Conservation (phyloP, 1,284 basidiomycete genomes). For the Fistulinella cinereoalba region DNA sequence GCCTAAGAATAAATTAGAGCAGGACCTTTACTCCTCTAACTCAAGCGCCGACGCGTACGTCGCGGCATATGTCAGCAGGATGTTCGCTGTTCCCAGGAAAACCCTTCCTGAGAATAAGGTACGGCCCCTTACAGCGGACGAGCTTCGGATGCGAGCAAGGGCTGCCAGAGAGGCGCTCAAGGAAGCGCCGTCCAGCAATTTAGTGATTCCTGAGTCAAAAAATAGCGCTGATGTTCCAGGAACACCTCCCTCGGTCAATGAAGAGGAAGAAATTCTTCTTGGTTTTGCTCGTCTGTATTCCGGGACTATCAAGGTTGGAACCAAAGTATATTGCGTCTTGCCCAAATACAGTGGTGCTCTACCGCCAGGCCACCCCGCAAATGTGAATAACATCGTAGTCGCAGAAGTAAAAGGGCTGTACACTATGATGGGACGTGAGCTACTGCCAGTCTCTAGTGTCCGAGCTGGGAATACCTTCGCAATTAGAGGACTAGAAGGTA, state of each 20-base stretch:
- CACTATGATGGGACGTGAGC: conserved; percentile 97
- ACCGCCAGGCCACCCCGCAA: conserved; percentile 64
- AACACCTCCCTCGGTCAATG: conserved; percentile 27
- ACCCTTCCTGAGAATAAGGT: conserved; percentile 88
- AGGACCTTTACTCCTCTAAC: conserved; percentile 76
- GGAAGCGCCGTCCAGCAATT: conserved; percentile 32
- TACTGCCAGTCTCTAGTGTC: conserved; percentile 81
- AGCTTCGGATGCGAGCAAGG: conserved; percentile 74
- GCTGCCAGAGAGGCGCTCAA: conserved; percentile 57
- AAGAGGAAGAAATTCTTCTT: conserved; percentile 73
- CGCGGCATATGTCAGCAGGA: conserved; percentile 95
- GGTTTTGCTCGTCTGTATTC: conserved; percentile 96
- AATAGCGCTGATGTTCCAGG: conserved; percentile 14
- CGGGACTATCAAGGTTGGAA: conserved; percentile 72
- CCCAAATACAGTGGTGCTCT: conserved; percentile 86
- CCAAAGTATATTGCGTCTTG: conserved; percentile 70
- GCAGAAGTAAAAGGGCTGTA: conserved; percentile 79
- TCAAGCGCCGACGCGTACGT: conserved; percentile 58
- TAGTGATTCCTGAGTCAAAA: conserved; percentile 14
- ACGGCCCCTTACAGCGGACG: conserved; percentile 77
- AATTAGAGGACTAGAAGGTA: conserved; percentile 86
- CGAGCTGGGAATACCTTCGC: conserved; percentile 97
- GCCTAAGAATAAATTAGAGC: conserved; percentile 79
- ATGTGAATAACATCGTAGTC: conserved; percentile 65
- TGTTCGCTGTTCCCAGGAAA: conserved; percentile 85